Evolutionary conservation across 2,329 filamentous ascomycete genomes (phyloP).

Genomic region (Plenodomus lindquistii): DNA sequence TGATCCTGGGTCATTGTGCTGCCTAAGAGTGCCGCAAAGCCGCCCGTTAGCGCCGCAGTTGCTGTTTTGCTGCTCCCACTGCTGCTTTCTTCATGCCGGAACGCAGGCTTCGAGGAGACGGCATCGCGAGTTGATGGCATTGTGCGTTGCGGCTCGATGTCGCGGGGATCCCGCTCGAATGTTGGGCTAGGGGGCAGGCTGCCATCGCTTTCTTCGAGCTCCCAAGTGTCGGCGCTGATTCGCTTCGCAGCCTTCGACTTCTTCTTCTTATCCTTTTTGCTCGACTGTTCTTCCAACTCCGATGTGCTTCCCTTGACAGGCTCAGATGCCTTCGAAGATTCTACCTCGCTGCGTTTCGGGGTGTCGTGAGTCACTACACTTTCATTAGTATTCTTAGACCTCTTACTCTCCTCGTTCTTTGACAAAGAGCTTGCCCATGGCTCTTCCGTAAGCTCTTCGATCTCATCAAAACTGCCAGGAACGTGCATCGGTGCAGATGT

Average conservation of each 20-base stretch:
- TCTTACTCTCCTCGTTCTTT: conserved; percentile 35
- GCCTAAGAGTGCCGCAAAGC: conserved; percentile 39
- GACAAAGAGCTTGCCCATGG: conserved; percentile 15
- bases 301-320: conserved; percentile 10
- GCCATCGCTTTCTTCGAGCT: conserved; percentile 24
- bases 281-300: conserved; percentile 35
- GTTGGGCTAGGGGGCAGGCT: conserved; percentile 28
- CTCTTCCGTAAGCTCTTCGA: conserved; percentile 23
- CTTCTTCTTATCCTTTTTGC: conserved; percentile 46
- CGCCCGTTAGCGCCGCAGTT: conserved; percentile 33
- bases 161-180: conserved; percentile 36
- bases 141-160: conserved; percentile 2
- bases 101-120: conserved; percentile 7
- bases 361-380: conserved; percentile 22
- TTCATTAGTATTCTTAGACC: conserved; percentile 27
- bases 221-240: conserved; percentile 34
- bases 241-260: conserved; percentile 39
- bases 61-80: conserved; percentile 18
- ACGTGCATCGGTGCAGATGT: conserved; percentile 54
- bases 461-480: conserved; percentile 63
- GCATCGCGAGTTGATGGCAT: conserved; percentile 1
- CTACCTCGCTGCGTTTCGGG: conserved; percentile 12
- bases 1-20: conserved; percentile 39
- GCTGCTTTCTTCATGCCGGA: conserved; percentile 15
- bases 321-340: conserved; percentile 9